Base-by-base conservation (phyloP, 2,329 filamentous ascomycete genomes). In the Penicillium griseofulvum region DNA sequence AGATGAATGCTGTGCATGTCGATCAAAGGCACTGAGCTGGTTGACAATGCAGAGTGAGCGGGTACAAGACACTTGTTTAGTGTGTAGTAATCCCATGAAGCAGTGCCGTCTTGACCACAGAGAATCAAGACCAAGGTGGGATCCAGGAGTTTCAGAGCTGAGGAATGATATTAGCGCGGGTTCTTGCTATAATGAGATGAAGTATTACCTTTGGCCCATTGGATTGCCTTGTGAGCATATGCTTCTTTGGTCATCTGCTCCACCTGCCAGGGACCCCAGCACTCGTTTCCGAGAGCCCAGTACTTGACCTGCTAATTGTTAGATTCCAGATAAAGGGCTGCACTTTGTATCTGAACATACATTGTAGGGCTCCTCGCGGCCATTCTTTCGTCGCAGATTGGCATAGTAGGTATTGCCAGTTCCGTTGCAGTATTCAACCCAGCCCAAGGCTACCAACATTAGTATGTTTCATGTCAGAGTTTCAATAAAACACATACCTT, bases 391-490 rank as follows among this genome's bases (percentile, higher is more conserved):
- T 31, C 90, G 85, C 47, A 92, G 78, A 68, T 93, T 92, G 59
- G 90, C 90, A 70, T 91, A 94, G 78, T 93, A 83, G 10, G 88
- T 92, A 72, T 92, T 83, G 52, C 81, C 79, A n/a, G 81, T 83
- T 2, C 85, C 86, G 75, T 94, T 94, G 78, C 90, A 94, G 77
- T 94, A 94, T 69, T 94, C 90, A 19, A 94, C 79, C 90, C 90
- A 94, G 11, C 81, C 88, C 31, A 93, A 79, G 34, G 83, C 82
- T 83, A 45, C 16, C 33, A n/a, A n/a, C 17, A 33, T 54, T 26
- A 54, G 47, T 12, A 39, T 16, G 1, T 1, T 34, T 10, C 11
- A 4, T 33, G 6, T 33, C 3, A 41, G 4, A 4, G 14, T 8
- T 33, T n/a, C 12, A 31, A 7, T 17, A 11, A n/a, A 9, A 31